phyloP scores from a whole-genome alignment of 139 green algal species.

The Chlamydomonas schloesseri region DNA sequence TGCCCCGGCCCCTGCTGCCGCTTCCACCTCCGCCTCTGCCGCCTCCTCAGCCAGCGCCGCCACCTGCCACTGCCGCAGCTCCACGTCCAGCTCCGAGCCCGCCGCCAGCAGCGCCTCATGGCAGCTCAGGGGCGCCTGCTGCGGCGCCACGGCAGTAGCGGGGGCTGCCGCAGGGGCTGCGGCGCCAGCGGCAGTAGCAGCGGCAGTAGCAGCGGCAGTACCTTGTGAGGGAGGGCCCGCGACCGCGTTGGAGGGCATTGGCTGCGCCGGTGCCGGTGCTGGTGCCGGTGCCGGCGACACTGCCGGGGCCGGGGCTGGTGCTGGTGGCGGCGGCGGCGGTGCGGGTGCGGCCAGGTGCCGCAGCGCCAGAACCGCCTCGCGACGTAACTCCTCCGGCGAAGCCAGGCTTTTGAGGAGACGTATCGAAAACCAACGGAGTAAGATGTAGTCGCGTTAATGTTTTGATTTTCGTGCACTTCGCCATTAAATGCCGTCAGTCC shows the following conservation, averaged over 20 bases:
- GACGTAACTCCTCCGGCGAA: neutral
- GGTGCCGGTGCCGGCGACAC: neutral
- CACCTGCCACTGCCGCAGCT: slow-evolving; percentile 18
- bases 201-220: too few species aligned
- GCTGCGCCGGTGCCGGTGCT: neutral
- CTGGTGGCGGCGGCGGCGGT: neutral
- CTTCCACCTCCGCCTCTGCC: neutral
- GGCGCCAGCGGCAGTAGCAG: too few species aligned
- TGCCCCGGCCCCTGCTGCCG: neutral
- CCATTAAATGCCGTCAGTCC: too few species aligned
- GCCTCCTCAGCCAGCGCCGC: neutral
- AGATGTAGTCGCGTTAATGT: too few species aligned
- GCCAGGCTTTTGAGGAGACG: slow-evolving; percentile 17
- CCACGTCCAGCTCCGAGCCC: neutral
- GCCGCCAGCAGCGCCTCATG: neutral
- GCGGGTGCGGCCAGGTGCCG: neutral
- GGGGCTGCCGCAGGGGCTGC: neutral
- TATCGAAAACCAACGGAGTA: too few species aligned
- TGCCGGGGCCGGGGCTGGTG: neutral
- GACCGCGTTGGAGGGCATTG: too few species aligned
- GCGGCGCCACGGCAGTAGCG: neutral
- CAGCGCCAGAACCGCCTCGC: slow-evolving; percentile 17
- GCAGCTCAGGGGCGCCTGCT: neutral
- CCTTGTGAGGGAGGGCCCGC: too few species aligned
- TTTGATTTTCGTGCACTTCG: too few species aligned